Percentiles rank a stretch among this genome's conserved stretches.
phyloP scores from a whole-genome alignment of 164 flowering plant species.

The Taxillus chinensis region DNA sequence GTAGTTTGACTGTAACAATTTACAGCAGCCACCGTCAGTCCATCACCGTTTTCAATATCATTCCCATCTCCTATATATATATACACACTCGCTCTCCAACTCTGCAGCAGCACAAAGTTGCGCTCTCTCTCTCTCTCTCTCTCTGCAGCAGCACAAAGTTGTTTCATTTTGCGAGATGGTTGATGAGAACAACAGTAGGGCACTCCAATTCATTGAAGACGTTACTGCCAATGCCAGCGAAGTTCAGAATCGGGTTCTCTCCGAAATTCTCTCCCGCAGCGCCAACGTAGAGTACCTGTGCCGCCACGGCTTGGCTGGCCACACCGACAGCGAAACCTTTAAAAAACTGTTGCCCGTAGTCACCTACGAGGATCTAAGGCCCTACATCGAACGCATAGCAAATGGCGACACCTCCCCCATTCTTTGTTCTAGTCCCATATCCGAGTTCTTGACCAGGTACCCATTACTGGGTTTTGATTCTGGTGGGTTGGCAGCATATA shows the following conservation, averaged over 20 bases:
- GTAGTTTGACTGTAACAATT: background rate
- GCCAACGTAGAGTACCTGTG: conserved; percentile 10
- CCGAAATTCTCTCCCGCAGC: conserved; percentile 8
- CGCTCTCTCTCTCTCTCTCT: no score
- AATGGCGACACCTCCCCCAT: conserved; percentile 10
- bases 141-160: no score
- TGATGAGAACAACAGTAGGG: conserved; percentile 2
- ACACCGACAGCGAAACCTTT: conserved; percentile 3
- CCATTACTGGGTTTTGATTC: no score
- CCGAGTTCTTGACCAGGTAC: conserved; percentile 15
- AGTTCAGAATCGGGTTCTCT: conserved; percentile 8
- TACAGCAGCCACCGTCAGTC: background rate
- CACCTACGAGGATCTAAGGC: conserved; percentile 11
- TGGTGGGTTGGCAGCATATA: no score
- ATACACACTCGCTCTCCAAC: no score
- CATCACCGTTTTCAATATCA: no score
- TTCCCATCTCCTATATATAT: background rate
- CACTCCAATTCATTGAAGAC: conserved; percentile 10
- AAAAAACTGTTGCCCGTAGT: conserved; percentile 11
- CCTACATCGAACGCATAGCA: conserved; percentile 7
- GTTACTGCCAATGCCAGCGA: conserved; percentile 10
- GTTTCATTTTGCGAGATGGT: background rate
- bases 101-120: no score
- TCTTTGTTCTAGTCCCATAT: conserved; percentile 6
- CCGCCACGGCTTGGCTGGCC: conserved; percentile 9